Percentiles rank a stretch among this genome's conserved stretches.
These are phyloP conservation scores for Ascochyta viciae-villosae DNA, from an alignment of 2,329 filamentous ascomycete species.

Conservation along the genomic window DNA sequence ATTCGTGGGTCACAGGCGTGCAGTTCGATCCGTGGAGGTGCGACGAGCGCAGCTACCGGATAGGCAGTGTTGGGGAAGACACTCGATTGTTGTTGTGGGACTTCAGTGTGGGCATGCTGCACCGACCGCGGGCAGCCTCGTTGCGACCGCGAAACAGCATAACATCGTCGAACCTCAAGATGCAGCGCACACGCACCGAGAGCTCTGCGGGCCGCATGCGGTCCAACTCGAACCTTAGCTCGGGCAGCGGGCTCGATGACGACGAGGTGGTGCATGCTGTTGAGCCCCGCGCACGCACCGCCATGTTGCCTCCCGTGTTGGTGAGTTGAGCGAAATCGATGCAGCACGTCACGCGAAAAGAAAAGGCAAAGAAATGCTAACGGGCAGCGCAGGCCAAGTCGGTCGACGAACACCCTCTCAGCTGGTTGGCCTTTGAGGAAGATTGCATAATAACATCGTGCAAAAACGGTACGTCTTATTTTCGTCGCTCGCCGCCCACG, in stretches of 20 bases:
- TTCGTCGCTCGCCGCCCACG: conserved; percentile 9
- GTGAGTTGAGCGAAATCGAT: conserved; percentile 56
- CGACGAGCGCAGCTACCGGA: conserved; percentile 92
- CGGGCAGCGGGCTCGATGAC: conserved; percentile 60
- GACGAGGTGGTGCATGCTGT: conserved; percentile 78
- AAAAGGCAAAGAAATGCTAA: conserved; percentile 4
- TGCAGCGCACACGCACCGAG: conserved; percentile 62
- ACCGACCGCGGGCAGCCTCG: conserved; percentile 78
- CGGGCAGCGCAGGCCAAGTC: conserved; percentile 69
- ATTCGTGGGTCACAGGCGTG: conserved; percentile 92
- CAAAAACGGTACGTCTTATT: conserved; percentile 73
- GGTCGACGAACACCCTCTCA: conserved; percentile 84
- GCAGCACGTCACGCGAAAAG: conserved; percentile 3
- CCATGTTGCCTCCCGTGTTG: conserved; percentile 89
- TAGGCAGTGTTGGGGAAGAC: conserved; percentile 95
- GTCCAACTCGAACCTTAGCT: conserved; percentile 73
- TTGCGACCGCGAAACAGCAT: conserved; percentile 64
- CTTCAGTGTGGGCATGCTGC: conserved; percentile 95
- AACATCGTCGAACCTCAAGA: conserved; percentile 55
- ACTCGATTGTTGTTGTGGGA: conserved; percentile 92
- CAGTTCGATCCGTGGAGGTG: conserved; percentile 98
- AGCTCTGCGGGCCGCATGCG: conserved; percentile 69
- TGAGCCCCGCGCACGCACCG: conserved; percentile 81
- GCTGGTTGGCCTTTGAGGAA: conserved; percentile 92
- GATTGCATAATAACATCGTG: conserved; percentile 92